Evolutionary conservation across 495 filamentous ascomycete species (phyloP).

Genomic region (Aspergillus bridgeri): DNA sequence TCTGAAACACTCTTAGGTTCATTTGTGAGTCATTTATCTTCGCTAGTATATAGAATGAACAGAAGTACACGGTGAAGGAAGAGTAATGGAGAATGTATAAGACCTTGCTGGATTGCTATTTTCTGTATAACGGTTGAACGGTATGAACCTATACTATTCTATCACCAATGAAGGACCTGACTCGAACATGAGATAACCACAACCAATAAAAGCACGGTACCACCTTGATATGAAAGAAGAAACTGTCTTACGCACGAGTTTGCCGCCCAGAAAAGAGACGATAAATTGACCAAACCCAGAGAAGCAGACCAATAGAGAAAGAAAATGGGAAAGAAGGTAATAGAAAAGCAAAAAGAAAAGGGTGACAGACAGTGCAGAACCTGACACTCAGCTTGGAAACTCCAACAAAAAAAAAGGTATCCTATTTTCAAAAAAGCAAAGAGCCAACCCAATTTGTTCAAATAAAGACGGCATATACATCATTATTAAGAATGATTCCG

Average conservation of each 20-base stretch:
- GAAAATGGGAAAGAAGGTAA: not conserved
- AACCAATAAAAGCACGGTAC: not conserved
- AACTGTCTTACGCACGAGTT: not conserved
- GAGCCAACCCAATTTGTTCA: not conserved
- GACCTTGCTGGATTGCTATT: not conserved
- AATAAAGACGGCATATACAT: slow-evolving; percentile 4
- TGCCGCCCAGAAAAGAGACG: not conserved
- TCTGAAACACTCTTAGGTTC: too few species aligned
- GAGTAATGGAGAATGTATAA: not conserved
- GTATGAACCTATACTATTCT: not conserved
- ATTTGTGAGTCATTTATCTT: not conserved
- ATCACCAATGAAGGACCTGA: not conserved
- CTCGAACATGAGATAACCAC: not conserved
- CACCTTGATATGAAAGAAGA: not conserved
- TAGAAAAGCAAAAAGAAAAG: not conserved
- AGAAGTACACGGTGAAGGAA: not conserved
- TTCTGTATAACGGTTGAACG: not conserved
- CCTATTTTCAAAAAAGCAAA: not conserved
- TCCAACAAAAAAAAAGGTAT: not conserved
- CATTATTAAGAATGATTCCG: not conserved
- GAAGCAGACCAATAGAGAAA: not conserved
- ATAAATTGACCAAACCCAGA: not conserved
- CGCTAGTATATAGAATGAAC: not conserved
- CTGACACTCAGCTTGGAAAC: too few species aligned
- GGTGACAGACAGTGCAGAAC: not conserved